Evolutionary conservation across 2,329 filamentous ascomycete genomes (phyloP).

Genomic region (Penicillium concentricum): DNA sequence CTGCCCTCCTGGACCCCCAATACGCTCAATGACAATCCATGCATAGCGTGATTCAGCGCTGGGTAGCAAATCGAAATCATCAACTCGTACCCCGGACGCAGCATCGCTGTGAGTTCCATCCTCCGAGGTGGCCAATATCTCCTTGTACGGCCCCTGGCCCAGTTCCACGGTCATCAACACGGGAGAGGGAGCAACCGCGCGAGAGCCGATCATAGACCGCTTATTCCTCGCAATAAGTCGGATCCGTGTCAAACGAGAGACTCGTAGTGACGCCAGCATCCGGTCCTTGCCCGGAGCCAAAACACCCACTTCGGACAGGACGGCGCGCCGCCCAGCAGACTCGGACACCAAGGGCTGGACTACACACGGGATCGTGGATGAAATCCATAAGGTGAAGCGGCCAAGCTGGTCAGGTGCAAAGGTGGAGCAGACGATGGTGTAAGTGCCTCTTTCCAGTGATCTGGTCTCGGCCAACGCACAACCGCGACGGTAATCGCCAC

Average conservation of each 20-base stretch:
- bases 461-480: constrained; percentile 67
- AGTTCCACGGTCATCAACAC: constrained; percentile 72
- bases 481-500: constrained; percentile 83
- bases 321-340: constrained; percentile 70
- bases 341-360: constrained; percentile 67
- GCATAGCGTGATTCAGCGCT: constrained; percentile 58
- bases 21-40: constrained; percentile 79
- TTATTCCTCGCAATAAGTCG: constrained; percentile 55
- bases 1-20: constrained; percentile 61
- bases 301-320: constrained; percentile 44
- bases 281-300: constrained; percentile 56
- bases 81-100: constrained; percentile 64
- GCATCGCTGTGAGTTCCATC: constrained; percentile 73
- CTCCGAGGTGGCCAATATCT: constrained; percentile 65
- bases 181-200: constrained; percentile 46
- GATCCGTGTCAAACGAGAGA: constrained; percentile 60
- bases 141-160: constrained; percentile 68
- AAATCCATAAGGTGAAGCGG: constrained; percentile 72
- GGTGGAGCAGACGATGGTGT: constrained; percentile 87
- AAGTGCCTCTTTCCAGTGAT: constrained; percentile 67
- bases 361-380: constrained; percentile 55
- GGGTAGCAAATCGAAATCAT: constrained; percentile 73
- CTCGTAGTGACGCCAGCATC: constrained; percentile 53
- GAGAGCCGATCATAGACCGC: constrained; percentile 41
- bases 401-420: constrained; percentile 79